Base-by-base conservation (phyloP, 805 yeast species). In the Candida coleopterorum region DNA sequence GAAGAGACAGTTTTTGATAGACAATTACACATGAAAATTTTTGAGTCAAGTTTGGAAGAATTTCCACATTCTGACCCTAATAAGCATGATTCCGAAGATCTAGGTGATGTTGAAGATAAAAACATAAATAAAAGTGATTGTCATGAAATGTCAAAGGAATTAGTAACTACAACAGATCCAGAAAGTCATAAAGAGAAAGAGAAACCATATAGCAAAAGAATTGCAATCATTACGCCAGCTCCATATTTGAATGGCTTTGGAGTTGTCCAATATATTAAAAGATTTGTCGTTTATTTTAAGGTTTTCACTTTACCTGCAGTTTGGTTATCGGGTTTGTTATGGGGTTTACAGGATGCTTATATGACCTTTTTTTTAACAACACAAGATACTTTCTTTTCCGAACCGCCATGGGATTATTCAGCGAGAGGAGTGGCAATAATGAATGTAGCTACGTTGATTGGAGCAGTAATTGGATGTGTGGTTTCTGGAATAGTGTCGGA, bases 1-100 rank as follows among this genome's bases (percentile, higher is more conserved):
- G 80, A 76, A 48, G 81, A 77, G 49, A 75, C 82, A 9, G 68
- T 64, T 35, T 77, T 74, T 42, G 65, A 65, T 43, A 50, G 68
- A 32, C 34, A 32, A 32, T n/a, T 23, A 14, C 18, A 32, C 14
- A 16, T n/a, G 9, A 24, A 17, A 17, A n/a, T 17, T 11, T 31
- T 17, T 20, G 34, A 31, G n/a, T n/a, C n/a, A n/a, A n/a, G n/a
- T n/a, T n/a, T n/a, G n/a, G n/a, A n/a, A n/a, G n/a, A n/a, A n/a
- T n/a, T n/a, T n/a, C n/a, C n/a, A n/a, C n/a, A n/a, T n/a, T n/a
- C n/a, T n/a, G n/a, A n/a, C n/a, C n/a, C n/a, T n/a, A n/a, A n/a
- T n/a, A n/a, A n/a, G n/a, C n/a, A n/a, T n/a, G n/a, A n/a, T n/a
- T n/a, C n/a, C n/a, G n/a, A n/a, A n/a, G n/a, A n/a, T n/a, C n/a